phyloP scores from a whole-genome alignment of 176 grass and related monocot species.

The Calamus simplicifolius region DNA sequence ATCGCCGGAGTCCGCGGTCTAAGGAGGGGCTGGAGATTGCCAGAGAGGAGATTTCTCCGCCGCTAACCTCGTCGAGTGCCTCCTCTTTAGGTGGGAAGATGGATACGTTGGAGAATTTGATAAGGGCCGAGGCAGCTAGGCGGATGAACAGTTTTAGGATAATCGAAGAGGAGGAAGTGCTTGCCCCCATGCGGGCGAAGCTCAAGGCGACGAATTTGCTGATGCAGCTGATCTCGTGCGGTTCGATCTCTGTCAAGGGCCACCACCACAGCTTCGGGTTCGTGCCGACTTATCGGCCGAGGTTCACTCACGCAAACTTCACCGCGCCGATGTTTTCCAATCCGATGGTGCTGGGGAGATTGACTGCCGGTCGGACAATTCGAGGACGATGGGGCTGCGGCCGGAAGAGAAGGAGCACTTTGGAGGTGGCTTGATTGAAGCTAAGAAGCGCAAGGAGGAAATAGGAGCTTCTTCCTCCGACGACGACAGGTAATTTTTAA shows the following conservation, averaged over 20 bases:
- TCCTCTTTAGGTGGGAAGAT: constrained; percentile 39
- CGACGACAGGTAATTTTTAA: constrained; percentile 56
- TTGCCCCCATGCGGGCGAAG: constrained; percentile 49
- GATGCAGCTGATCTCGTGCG: constrained; percentile 90
- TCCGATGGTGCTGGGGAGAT: constrained; percentile 59
- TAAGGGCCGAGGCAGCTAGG: constrained; percentile 47
- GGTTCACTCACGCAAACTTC: constrained; percentile 54
- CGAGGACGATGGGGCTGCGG: constrained; percentile 32
- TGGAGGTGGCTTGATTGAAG: constrained; percentile 81
- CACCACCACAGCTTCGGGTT: constrained; percentile 41
- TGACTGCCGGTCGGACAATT: constrained; percentile 53
- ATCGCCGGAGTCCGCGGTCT: not conserved
- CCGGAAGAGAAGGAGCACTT: constrained; percentile 91
- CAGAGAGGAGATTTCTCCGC: constrained; percentile 36
- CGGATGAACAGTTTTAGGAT: constrained; percentile 38
- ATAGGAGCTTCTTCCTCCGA: constrained; percentile 70
- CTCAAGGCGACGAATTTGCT: constrained; percentile 54
- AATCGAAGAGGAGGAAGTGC: constrained; percentile 62
- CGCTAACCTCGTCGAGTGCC: constrained; percentile 23
- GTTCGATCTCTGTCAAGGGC: constrained; percentile 66
- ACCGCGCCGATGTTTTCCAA: constrained; percentile 47
- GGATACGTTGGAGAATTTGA: constrained; percentile 76
- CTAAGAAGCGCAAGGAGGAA: constrained; percentile 49
- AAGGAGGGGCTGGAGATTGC: constrained; percentile 26
- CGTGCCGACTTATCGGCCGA: constrained; percentile 56